These are phyloP conservation scores for Phlyctochytrium bullatum DNA, from an alignment of 192 early-diverging fungal species.

Conservation along the genomic window DNA sequence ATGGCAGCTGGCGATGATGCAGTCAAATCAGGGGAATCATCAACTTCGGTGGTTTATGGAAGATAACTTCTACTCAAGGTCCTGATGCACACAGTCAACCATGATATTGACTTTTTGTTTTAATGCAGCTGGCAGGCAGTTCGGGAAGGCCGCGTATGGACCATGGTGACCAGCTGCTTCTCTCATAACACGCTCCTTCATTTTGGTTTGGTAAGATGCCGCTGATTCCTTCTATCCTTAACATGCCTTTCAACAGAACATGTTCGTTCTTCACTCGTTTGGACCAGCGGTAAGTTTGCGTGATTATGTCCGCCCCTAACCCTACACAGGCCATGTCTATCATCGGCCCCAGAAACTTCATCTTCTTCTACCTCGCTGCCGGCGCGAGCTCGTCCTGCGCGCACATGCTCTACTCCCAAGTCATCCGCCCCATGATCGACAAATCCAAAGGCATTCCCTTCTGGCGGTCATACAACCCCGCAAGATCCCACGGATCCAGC, in stretches of 20 bases:
- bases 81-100: no score
- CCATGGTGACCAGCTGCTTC: conserved; percentile 30
- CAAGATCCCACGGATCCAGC: conserved; percentile 35
- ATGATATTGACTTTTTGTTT: no score
- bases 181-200: conserved; percentile 34
- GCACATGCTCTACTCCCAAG: conserved; percentile 25
- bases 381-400: conserved; percentile 23
- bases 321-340: conserved; percentile 29
- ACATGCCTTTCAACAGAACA: conserved; percentile 27
- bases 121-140: conserved; percentile 27
- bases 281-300: conserved; percentile 17
- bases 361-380: conserved; percentile 35
- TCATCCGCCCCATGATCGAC: conserved; percentile 13
- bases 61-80: conserved; percentile 5
- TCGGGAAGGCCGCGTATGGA: conserved; percentile 32
- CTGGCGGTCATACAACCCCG: no score
- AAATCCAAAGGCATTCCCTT: not conserved
- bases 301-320: no score
- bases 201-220: conserved; percentile 14
- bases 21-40: not conserved
- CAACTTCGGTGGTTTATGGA: not conserved
- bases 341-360: conserved; percentile 28
- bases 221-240: not conserved
- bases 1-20: not conserved
- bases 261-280: conserved; percentile 45